phyloP scores from a whole-genome alignment of 2,329 filamentous ascomycete species.

The Eutypella sp. region DNA sequence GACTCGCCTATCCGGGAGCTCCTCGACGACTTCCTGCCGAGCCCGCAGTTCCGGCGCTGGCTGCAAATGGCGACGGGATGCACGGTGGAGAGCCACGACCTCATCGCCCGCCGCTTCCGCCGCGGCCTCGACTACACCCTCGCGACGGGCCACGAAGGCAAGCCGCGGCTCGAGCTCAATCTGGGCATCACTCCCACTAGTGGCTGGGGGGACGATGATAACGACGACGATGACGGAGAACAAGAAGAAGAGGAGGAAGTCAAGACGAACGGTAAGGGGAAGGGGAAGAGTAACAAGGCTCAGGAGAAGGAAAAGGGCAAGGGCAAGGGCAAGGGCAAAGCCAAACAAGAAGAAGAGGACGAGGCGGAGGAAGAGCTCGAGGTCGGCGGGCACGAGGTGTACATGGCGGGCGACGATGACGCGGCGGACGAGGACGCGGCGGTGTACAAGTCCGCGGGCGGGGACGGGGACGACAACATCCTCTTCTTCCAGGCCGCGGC shows the following conservation, averaged over 20 bases:
- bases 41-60: constrained; percentile 83
- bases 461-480: constrained; percentile 66
- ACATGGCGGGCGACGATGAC: constrained; percentile 86
- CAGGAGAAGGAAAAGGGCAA: constrained; percentile 27
- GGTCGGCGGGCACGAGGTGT: constrained; percentile 78
- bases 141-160: constrained; percentile 74
- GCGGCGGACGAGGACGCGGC: constrained; percentile 69
- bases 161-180: constrained; percentile 80
- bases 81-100: constrained; percentile 65
- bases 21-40: constrained; percentile 77
- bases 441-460: constrained; percentile 71
- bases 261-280: constrained; percentile 28
- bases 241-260: constrained; percentile 28
- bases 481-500: constrained; percentile 58
- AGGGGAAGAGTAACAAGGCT: no score
- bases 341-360: constrained; percentile 21
- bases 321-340: constrained; percentile 22
- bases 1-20: constrained; percentile 68
- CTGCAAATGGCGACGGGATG: constrained; percentile 76
- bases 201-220: constrained; percentile 75
- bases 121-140: constrained; percentile 87
- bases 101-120: constrained; percentile 83
- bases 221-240: constrained; percentile 42
- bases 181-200: constrained; percentile 78
- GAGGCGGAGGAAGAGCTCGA: constrained; percentile 40